phyloP scores from a whole-genome alignment of 495 filamentous ascomycete species.

The Neurospora sp. region DNA sequence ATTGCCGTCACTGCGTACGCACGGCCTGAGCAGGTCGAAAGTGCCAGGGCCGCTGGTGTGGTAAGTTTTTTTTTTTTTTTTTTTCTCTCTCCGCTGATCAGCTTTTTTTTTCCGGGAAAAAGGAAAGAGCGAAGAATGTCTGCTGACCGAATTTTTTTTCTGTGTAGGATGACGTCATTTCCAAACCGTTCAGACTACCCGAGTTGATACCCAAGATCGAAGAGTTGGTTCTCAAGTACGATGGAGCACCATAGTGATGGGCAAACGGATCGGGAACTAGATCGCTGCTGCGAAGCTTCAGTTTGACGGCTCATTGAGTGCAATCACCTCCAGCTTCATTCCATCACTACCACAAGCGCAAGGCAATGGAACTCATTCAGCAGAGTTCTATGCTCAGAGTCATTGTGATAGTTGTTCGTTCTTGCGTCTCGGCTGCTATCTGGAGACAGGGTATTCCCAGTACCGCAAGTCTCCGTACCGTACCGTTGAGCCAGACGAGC shows the following conservation, averaged over 20 bases:
- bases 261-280: neutral
- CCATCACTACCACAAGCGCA: neutral
- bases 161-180: constrained; percentile 62
- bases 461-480: neutral
- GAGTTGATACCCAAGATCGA: constrained; percentile 64
- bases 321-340: neutral
- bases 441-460: neutral
- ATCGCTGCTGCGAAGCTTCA: neutral
- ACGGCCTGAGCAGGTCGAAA: constrained; percentile 51
- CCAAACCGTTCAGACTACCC: constrained; percentile 67
- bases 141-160: neutral
- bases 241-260: neutral
- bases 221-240: constrained; percentile 29
- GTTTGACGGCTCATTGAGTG: neutral
- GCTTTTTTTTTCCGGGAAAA: constrained; percentile 22
- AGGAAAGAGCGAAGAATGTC: neutral
- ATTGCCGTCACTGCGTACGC: constrained; percentile 77
- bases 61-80: constrained; percentile 21
- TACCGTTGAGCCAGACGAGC: neutral
- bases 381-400: neutral
- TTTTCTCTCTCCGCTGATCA: constrained; percentile 18
- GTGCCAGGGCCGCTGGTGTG: constrained; percentile 41
- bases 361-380: neutral
- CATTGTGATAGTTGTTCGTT: neutral
- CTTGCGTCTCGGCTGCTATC: neutral